phyloP scores from a whole-genome alignment of 2,329 filamentous ascomycete genomes.

The Zasmidium angulare region DNA sequence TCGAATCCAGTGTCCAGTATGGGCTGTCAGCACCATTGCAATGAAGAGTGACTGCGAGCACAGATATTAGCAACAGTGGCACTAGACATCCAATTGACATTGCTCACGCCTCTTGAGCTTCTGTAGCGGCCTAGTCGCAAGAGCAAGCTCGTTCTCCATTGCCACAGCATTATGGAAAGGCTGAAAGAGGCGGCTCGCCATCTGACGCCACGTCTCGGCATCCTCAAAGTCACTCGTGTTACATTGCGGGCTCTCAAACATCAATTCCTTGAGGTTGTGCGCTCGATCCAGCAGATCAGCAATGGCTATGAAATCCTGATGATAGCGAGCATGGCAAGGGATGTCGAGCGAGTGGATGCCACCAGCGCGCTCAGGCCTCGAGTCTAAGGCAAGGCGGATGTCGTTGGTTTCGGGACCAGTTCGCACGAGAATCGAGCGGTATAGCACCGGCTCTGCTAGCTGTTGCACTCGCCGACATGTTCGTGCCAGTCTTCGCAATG shows the following conservation, averaged over 20 bases:
- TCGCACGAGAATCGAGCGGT: conserved; percentile 18
- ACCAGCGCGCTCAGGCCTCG: conserved; percentile 11
- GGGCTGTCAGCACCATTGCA: conserved; percentile 23
- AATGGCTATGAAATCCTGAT: conserved; percentile 14
- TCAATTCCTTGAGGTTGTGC: conserved; percentile 16
- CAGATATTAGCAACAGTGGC: neutral
- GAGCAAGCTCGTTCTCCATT: neutral
- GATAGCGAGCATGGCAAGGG: conserved; percentile 10
- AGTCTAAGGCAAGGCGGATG: conserved; percentile 4
- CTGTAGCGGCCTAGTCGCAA: conserved; percentile 15
- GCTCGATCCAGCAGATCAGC: conserved; percentile 9
- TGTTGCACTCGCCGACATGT: conserved; percentile 20
- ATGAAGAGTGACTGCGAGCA: conserved; percentile 22
- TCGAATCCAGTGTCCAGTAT: conserved; percentile 22
- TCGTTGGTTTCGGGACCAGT: conserved; percentile 3
- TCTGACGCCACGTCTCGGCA: conserved; percentile 14
- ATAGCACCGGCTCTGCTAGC: conserved; percentile 22
- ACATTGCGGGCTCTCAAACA: conserved; percentile 24
- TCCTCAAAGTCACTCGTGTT: conserved; percentile 23
- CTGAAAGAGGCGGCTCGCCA: conserved; percentile 13
- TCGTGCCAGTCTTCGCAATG: conserved; percentile 15
- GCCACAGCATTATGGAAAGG: conserved; percentile 18
- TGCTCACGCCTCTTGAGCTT: conserved; percentile 17
- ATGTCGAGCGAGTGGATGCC: conserved; percentile 16
- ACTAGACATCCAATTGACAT: neutral